Base-by-base conservation (phyloP, 805 yeast genomes). In the Candida chauliodis region DNA sequence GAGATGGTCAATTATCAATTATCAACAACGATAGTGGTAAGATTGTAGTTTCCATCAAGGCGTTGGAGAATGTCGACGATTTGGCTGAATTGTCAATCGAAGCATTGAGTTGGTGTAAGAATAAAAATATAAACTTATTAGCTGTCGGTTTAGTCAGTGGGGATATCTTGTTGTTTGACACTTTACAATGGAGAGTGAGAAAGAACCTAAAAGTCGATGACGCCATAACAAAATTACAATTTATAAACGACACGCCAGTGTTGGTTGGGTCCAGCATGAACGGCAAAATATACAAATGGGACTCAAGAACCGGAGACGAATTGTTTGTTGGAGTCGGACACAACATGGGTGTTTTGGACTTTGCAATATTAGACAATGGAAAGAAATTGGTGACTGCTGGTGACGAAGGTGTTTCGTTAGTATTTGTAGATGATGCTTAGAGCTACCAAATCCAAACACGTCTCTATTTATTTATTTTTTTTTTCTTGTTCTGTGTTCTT, bases 71-170 rank as follows among this genome's bases (percentile, higher is more conserved):
- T 34, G 63, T 55, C 18, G 72, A 68, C 14, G 74, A 68, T 47
- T 47, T 63, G 25, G 68, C 72, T 8, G 74, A 68, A 34, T 58
- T 68, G 28, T 66, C 72, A 8, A 62, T 68, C 30, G 74, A 68
- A 64, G 82, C 95, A 3, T 70, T 93, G 37, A 59, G 84, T 10
- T 93, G 96, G 95, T 79, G 89, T 52, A 48, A 50, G 14, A 58
- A 62, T 30, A 75, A 78, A 11, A 73, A 81, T 20, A 59, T 88
- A 32, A 63, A 58, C 43, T 53, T 68, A 32, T 62, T 93, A 56
- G 98, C 96, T 2, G 75, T 84, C 8, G 99, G 99, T 5, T 69
- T 86, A 47, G 98, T 93, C 16, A 79, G 85, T 21, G 99, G 99
- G 30, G 84, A 81, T 43, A 71, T 93, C n/a, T 66, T 82, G 40